A percentile compares a stretch with the other conserved stretches of the same genome.
Conservation (phyloP, 2,329 filamentous ascomycete genomes). For the Neopestalotiopsis sp. region DNA sequence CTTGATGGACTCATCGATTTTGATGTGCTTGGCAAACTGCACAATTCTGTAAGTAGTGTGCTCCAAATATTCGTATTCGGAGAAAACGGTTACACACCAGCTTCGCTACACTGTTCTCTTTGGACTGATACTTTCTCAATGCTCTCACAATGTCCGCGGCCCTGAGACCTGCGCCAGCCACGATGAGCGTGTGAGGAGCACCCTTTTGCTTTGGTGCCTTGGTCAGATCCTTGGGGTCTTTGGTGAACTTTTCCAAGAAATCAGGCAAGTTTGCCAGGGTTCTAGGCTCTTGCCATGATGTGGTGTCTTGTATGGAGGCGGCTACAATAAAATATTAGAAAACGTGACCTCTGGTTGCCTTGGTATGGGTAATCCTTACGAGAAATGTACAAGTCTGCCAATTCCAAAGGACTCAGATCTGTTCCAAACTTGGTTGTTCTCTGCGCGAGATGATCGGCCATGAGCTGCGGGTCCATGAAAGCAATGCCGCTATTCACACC, state of each 20-base stretch:
- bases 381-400: constrained; percentile 81
- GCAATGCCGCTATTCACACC: constrained; percentile 81
- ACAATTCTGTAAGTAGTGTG: background rate
- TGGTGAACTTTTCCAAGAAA: constrained; percentile 74
- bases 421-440: constrained; percentile 78
- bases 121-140: constrained; percentile 78
- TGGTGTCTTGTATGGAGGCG: constrained; percentile 79
- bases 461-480: constrained; percentile 79
- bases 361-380: constrained; percentile 52
- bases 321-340: constrained; percentile 50
- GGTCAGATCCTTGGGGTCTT: constrained; percentile 62
- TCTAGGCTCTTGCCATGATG: constrained; percentile 70
- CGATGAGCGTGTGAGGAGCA: constrained; percentile 83
- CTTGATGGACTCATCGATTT: constrained; percentile 82
- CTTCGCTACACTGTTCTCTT: constrained; percentile 81
- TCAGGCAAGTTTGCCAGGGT: constrained; percentile 74
- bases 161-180: constrained; percentile 83
- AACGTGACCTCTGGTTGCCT: background rate
- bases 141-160: constrained; percentile 83
- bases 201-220: constrained; percentile 72
- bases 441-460: constrained; percentile 86
- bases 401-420: constrained; percentile 81
- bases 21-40: constrained; percentile 95
- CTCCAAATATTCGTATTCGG: background rate
- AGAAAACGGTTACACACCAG: constrained; percentile 52